Evolutionary conservation across 768 basidiomycete species (phyloP), one percentile per base, ranked within the genome.

Genomic region (Rhodosporidiobolus odoratus): DNA sequence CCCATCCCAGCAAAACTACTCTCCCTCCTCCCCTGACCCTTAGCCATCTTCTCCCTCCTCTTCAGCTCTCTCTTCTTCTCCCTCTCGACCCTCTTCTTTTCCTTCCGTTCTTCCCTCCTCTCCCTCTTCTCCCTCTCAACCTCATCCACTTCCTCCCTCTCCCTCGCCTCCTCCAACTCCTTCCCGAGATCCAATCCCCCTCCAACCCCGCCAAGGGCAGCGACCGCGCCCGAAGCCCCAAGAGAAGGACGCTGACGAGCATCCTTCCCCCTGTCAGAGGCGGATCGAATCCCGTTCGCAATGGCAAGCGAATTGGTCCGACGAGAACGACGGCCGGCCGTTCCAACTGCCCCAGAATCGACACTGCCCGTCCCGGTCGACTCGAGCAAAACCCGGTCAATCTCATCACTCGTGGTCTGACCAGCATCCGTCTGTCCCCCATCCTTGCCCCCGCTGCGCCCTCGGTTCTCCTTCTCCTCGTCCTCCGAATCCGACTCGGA

Each of bases 151-250:
- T 47, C 48, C 38, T 67, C 72, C 7, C 45, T 32, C 3, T 62
- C 48, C 32, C 52, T 38, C 10, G 75, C 77, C 37, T 61, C 53
- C 34, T 73, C 72, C 17, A 77, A 66, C 66, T 77, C 77, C 0
- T 75, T 72, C 12, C 72, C 77, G 15, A 77, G 64, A 34, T 76
- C 72, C 40, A 77, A 37, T 4, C 75, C 74, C 2, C 66, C 73
- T 16, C 53, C 66, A 25, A n/a, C n/a, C 0, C 58, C 48, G 32
- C 21, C 58, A 7, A 41, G 0, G 27, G 38, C 35, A 1, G 34
- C 16, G 1, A 37, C 58, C 17, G 17, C 45, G 5, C 35, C n/a
- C 9, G 15, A 4, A 6, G 19, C 30, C 1, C 41, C 53, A 3
- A 53, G 40, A 16, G 30, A 32, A 17, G 23, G 32, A 3, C 53